A percentile compares a stretch with the other conserved stretches of the same genome.
Conservation (phyloP, 2,329 filamentous ascomycete species). For the Sporothrix pseudoabietina region DNA sequence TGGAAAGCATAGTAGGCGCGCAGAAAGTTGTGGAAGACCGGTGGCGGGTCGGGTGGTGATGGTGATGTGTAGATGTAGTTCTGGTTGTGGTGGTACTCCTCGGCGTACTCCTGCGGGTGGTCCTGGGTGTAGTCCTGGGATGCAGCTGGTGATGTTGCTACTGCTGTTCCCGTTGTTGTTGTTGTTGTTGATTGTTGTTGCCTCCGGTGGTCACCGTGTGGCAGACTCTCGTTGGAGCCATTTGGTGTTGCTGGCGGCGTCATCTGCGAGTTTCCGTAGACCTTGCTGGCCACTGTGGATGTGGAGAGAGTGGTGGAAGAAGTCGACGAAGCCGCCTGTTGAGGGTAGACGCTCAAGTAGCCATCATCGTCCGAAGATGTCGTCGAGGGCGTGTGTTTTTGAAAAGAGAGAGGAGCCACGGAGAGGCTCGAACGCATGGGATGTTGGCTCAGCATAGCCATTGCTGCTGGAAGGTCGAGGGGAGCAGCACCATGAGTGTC, state of each 20-base stretch:
- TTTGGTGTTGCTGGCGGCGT: slow-evolving; percentile 77
- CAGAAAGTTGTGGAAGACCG: slow-evolving; percentile 89
- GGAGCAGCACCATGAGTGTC: slow-evolving; percentile 32
- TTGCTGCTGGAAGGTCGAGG: slow-evolving; percentile 42
- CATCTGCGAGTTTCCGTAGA: slow-evolving; percentile 62
- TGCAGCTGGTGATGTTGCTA: neutral
- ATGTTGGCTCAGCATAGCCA: slow-evolving; percentile 52
- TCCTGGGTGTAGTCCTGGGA: slow-evolving; percentile 19
- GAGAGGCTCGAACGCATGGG: slow-evolving; percentile 60
- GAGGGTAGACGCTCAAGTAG: slow-evolving; percentile 48
- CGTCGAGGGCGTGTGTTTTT: slow-evolving; percentile 46
- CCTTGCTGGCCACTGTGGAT: slow-evolving; percentile 41
- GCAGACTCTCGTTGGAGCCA: slow-evolving; percentile 63
- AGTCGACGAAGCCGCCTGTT: slow-evolving; percentile 70
- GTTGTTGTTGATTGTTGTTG: slow-evolving; percentile 14
- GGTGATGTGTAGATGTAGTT: slow-evolving; percentile 33
- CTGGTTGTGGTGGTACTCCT: slow-evolving; percentile 26
- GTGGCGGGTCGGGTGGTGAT: slow-evolving; percentile 55
- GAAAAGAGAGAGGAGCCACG: slow-evolving; percentile 61
- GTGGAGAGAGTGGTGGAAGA: slow-evolving; percentile 48
- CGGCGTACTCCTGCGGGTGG: slow-evolving; percentile 18
- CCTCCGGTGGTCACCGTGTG: slow-evolving; percentile 44
- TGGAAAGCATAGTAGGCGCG: slow-evolving; percentile 93
- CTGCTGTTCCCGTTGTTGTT: neutral
- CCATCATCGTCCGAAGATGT: slow-evolving; percentile 38